Percentiles rank a stretch among this genome's conserved stretches.
phyloP scores from a whole-genome alignment of 306 rosid genomes.

The Glycyrrhiza uralensis region DNA sequence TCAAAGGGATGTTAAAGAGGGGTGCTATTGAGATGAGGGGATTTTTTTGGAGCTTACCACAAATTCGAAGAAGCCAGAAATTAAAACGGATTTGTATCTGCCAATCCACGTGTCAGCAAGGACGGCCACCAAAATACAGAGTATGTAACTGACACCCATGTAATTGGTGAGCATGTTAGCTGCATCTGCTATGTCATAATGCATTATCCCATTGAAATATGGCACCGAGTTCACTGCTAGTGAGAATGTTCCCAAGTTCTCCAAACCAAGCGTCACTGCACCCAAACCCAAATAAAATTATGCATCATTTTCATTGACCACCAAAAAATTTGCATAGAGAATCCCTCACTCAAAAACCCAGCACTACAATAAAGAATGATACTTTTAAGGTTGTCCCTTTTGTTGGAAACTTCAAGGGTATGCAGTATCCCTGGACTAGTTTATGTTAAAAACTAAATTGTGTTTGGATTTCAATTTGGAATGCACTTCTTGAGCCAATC shows the following conservation, averaged over 20 bases:
- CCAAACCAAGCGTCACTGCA: constrained; percentile 63
- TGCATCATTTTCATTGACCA: constrained; percentile 6
- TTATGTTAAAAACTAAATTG: neutral
- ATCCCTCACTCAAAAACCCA: neutral
- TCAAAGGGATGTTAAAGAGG: neutral
- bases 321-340: neutral
- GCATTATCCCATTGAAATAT: constrained; percentile 68
- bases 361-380: too few species aligned
- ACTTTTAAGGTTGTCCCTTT: neutral
- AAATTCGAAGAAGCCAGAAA: constrained; percentile 64
- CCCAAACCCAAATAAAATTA: neutral
- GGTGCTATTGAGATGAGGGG: neutral
- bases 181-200: constrained; percentile 63
- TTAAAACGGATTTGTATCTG: constrained; percentile 54
- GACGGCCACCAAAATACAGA: constrained; percentile 62
- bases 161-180: constrained; percentile 83
- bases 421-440: neutral
- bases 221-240: constrained; percentile 80
- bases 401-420: neutral
- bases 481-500: too few species aligned
- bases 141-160: constrained; percentile 70
- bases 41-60: constrained; percentile 35
- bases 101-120: constrained; percentile 74
- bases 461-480: too few species aligned
- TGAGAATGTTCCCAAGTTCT: constrained; percentile 67